Percentiles rank a stretch among this genome's conserved stretches.
These are phyloP conservation scores for Solanum chacoense DNA, from an alignment of 305 asterid genomes.

Conservation along the genomic window DNA sequence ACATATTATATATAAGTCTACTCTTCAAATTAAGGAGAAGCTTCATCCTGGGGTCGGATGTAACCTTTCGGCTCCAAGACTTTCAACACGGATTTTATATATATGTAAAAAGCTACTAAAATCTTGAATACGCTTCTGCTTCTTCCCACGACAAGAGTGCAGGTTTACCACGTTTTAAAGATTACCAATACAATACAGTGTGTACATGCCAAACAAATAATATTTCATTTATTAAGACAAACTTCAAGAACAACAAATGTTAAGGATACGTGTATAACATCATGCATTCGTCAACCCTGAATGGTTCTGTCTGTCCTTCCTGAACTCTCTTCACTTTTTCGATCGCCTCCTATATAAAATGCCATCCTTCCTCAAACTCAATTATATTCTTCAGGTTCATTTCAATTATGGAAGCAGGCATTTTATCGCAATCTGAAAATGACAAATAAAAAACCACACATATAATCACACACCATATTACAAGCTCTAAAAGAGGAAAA, in stretches of 20 bases:
- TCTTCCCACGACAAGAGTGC: background rate
- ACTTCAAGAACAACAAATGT: background rate
- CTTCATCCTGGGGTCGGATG: background rate
- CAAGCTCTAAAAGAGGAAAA: background rate
- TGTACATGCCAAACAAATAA: background rate
- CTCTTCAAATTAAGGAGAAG: conserved; percentile 11
- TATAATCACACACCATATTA: background rate
- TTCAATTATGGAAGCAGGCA: conserved; percentile 5
- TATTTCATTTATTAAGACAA: background rate
- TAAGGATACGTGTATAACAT: conserved; percentile 39
- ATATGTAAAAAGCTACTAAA: background rate
- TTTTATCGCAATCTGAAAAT: background rate
- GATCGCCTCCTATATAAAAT: conserved; percentile 12
- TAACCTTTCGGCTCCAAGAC: background rate
- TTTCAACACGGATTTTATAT: background rate
- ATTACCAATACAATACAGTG: background rate
- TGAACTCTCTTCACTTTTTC: conserved; percentile 29
- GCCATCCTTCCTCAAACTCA: background rate
- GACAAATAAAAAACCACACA: background rate
- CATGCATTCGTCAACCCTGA: conserved; percentile 39
- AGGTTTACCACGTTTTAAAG: background rate
- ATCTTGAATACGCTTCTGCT: background rate
- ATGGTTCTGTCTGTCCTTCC: conserved; percentile 25
- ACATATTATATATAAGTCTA: conserved; percentile 36
- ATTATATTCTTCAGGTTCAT: background rate